phyloP scores from a whole-genome alignment of 306 rosid genomes.

The Dalbergia oliveri region DNA sequence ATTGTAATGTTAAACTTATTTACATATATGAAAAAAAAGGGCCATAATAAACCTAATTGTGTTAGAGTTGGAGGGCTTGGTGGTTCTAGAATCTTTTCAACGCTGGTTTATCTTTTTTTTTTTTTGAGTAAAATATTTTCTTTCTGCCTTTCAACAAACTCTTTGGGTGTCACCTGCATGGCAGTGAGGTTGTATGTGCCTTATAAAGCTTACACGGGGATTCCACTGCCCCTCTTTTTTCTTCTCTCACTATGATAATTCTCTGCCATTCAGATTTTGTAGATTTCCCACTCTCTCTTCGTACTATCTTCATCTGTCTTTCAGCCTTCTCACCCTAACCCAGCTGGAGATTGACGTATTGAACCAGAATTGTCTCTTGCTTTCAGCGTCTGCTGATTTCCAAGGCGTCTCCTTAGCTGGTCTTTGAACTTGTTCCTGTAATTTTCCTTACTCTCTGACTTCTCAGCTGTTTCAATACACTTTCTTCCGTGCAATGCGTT shows the following conservation, averaged over 20 bases:
- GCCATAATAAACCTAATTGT: background rate
- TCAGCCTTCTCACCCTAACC: constrained; percentile 32
- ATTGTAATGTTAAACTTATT: background rate
- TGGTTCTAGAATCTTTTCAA: constrained; percentile 4
- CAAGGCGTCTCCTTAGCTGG: constrained; percentile 35
- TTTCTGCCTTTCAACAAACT: constrained; percentile 46
- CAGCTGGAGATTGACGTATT: constrained; percentile 45
- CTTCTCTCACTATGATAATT: constrained; percentile 60
- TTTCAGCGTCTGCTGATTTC: constrained; percentile 42
- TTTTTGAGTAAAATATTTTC: constrained; percentile 38
- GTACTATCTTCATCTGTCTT: constrained; percentile 16
- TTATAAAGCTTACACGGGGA: constrained; percentile 72
- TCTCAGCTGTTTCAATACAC: constrained; percentile 8
- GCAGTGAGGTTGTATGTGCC: constrained; percentile 57
- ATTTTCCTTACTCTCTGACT: constrained; percentile 16
- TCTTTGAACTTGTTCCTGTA: constrained; percentile 32
- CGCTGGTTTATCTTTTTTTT: background rate
- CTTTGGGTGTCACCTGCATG: constrained; percentile 70
- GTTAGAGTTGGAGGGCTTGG: background rate
- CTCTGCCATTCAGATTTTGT: constrained; percentile 61
- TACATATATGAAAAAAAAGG: background rate
- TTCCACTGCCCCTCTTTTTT: constrained; percentile 51
- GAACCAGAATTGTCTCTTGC: constrained; percentile 40
- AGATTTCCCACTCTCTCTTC: constrained; percentile 57
- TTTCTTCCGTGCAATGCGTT: constrained; percentile 46